Evolutionary conservation across 164 flowering plant genomes (phyloP), one percentile per base, ranked within the genome.

Genomic region (Vitis vinifera): DNA sequence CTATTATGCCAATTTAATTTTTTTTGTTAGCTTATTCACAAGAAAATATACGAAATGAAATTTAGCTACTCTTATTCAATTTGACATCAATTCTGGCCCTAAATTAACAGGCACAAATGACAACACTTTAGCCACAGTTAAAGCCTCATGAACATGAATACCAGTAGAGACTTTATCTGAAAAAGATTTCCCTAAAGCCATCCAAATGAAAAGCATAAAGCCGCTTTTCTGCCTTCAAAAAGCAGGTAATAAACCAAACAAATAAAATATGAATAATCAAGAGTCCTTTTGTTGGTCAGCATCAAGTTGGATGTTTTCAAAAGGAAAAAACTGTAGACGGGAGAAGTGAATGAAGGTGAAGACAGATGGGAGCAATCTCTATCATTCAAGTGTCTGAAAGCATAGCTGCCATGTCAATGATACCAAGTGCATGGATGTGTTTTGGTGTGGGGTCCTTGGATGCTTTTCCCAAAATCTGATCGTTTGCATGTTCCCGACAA

Each of bases 401-500:
- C 27, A 56, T 16, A 7, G 27, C 19, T 7, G 59, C 59, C 27
- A 56, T 56, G 59, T 56, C 27, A n/a, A 47, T 63, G 19, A 52
- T 62, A 17, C 10, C 3, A 9, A 23, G 51, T 37, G 44, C 44
- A 37, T 15, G 37, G 4, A 51, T 63, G 51, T 12, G 30, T 47
- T 9, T 69, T 31, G 31, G 59, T 27, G 55, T 37, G 44, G 44
- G 15, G 62, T 31, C 51, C 19, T 71, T 63, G 79, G 71, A 59
- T 58, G 72, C 70, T 50, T 53, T 80, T 64, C 77, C 78, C 66
- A 63, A 76, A 74, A 74, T 30, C 81, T 77, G 81, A 75, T 63
- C 63, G 71, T 68, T 78, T 84, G 84, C 88, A 84, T 82, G 85
- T 82, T 82, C 84, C 84, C 84, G 81, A 84, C 81, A 82, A 61